These are phyloP conservation scores for Solanum hybrid DNA, from an alignment of 305 asterid species.

Conservation along the genomic window DNA sequence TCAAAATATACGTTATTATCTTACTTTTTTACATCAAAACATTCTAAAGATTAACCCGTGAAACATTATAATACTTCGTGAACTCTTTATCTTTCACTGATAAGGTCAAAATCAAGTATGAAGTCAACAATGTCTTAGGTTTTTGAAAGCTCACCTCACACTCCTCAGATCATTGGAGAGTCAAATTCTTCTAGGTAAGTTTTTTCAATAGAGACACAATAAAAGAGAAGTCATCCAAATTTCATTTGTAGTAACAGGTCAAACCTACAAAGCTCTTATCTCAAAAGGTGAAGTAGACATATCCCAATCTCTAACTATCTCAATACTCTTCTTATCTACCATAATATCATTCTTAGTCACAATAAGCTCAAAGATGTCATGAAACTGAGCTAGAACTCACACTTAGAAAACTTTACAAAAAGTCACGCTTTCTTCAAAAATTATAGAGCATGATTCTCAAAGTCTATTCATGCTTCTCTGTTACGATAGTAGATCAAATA, in stretches of 20 bases:
- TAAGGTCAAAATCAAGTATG: not conserved
- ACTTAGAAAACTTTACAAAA: not conserved
- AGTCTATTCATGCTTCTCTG: not conserved
- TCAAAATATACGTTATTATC: not conserved
- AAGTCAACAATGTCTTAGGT: not conserved
- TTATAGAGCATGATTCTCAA: not conserved
- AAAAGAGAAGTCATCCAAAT: not conserved
- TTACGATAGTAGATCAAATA: not conserved
- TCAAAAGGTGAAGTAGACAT: not conserved
- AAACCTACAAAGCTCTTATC: not conserved
- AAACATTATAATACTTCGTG: not conserved
- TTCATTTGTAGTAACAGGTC: not conserved
- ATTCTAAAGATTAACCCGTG: not conserved
- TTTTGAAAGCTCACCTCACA: not conserved
- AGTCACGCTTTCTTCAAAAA: not conserved
- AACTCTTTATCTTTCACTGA: not conserved
- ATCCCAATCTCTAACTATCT: not conserved
- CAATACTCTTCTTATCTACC: not conserved
- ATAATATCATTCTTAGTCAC: not conserved
- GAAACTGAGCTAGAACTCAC: not conserved
- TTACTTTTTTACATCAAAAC: not conserved
- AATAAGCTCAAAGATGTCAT: not conserved
- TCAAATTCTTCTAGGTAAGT: not conserved
- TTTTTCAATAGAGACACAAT: too few relatives aligned
- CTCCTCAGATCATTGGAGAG: not conserved